Percentiles rank a stretch among this genome's conserved stretches.
phyloP scores from a whole-genome alignment of 176 grass and related monocot species.

The Hordeum marinum region DNA sequence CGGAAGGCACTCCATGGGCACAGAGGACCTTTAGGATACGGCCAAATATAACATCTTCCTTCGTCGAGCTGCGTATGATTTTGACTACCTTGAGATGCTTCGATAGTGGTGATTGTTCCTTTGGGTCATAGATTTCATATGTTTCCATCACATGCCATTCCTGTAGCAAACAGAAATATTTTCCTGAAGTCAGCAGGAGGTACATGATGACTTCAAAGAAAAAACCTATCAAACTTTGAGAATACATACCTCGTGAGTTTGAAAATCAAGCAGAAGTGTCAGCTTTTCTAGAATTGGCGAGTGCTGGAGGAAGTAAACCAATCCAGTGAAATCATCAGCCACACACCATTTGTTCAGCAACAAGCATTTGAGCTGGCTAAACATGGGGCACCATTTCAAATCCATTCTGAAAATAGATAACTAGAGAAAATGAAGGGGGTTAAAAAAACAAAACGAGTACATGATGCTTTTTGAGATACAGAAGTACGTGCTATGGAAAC shows the following conservation, averaged over 20 bases:
- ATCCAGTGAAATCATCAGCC: not conserved
- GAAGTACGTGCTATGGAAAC: not conserved
- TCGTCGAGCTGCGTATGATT: not conserved
- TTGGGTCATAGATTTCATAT: not conserved
- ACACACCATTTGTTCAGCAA: not conserved
- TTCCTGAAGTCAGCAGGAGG: not conserved
- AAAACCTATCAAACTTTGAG: not conserved
- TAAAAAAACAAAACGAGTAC: not conserved
- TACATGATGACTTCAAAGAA: not conserved
- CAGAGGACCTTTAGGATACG: not conserved
- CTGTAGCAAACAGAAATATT: not conserved
- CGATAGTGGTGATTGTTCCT: not conserved
- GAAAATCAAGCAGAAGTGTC: not conserved
- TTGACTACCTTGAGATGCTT: not conserved
- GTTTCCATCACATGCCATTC: not conserved
- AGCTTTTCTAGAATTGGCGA: not conserved
- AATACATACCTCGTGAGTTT: not conserved
- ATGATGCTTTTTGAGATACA: not conserved
- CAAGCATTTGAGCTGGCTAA: not conserved
- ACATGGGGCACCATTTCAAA: not conserved
- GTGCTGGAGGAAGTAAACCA: not conserved
- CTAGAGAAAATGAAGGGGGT: not conserved
- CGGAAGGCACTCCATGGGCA: not conserved
- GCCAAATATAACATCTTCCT: not conserved
- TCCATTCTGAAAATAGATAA: not conserved